These are phyloP conservation scores for Colletotrichum tamarilloi DNA, from an alignment of 2,329 filamentous ascomycete species.

Conservation along the genomic window DNA sequence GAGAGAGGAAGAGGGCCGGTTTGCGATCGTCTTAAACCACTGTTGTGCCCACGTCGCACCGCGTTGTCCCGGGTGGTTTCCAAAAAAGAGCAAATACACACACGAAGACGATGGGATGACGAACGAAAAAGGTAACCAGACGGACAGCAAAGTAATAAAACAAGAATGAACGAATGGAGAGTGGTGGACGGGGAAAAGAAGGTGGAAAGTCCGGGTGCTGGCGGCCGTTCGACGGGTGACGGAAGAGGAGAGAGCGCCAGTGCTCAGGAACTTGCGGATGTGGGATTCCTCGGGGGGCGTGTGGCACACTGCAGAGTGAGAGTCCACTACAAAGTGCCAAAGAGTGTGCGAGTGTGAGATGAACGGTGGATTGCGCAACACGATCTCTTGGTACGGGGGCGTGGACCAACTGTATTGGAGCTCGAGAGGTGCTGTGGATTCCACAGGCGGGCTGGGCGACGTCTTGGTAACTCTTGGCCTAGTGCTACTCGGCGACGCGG, in stretches of 20 bases:
- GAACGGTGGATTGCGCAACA: constrained; percentile 34
- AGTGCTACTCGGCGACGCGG: constrained; percentile 16
- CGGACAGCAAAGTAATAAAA: constrained; percentile 26
- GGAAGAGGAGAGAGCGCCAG: constrained; percentile 1
- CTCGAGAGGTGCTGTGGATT: constrained; percentile 31
- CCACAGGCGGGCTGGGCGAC: constrained; percentile 30
- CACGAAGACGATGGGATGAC: background rate
- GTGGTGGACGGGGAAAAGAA: constrained; percentile 22
- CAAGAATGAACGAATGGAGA: constrained; percentile 11
- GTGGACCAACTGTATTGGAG: constrained; percentile 34
- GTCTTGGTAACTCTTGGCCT: constrained; percentile 28
- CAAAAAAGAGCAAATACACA: background rate
- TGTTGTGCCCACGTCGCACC: background rate
- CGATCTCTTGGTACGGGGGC: constrained; percentile 35
- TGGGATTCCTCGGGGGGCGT: constrained; percentile 12
- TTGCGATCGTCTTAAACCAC: background rate
- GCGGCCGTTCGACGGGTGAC: constrained; percentile 11
- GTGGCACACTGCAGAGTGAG: background rate
- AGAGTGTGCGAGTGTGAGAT: constrained; percentile 1
- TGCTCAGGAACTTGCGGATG: background rate
- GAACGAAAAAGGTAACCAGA: constrained; percentile 11
- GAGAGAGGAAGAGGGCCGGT: background rate
- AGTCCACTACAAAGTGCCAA: background rate
- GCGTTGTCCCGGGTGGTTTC: background rate
- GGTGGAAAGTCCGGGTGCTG: constrained; percentile 31